A percentile compares a stretch with the other conserved stretches of the same genome.
Evolutionary conservation across 2,329 filamentous ascomycete genomes (phyloP).

Genomic region (Fusarium euwallaceae): DNA sequence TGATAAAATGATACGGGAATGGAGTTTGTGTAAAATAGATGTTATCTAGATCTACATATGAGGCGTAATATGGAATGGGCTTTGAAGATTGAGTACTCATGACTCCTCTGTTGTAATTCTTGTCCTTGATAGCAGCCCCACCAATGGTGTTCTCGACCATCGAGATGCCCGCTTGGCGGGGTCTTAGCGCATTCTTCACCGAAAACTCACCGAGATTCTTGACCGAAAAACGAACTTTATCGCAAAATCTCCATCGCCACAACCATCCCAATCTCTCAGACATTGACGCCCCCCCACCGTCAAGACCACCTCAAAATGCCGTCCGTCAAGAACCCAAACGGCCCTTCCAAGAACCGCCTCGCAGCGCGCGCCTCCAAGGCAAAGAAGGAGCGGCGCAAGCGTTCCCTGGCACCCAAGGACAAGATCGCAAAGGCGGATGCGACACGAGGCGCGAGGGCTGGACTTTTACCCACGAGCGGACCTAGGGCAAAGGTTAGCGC

Average conservation of each 20-base stretch:
- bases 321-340: conserved; percentile 71
- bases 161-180: conserved; percentile 28
- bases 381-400: conserved; percentile 60
- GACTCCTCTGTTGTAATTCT: background rate
- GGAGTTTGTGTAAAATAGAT: conserved; percentile 1
- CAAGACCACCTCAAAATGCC: conserved; percentile 56
- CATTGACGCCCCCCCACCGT: background rate
- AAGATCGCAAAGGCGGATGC: conserved; percentile 59
- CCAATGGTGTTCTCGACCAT: conserved; percentile 29
- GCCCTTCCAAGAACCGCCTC: conserved; percentile 66
- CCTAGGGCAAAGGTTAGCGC: conserved; percentile 64
- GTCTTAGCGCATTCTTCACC: conserved; percentile 24
- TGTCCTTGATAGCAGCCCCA: background rate
- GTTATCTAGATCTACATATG: conserved; percentile 4
- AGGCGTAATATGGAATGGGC: background rate
- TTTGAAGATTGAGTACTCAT: background rate
- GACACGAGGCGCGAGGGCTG: conserved; percentile 64
- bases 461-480: conserved; percentile 68
- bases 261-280: background rate
- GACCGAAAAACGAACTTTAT: conserved; percentile 33
- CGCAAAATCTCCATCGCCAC: conserved; percentile 27
- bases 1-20: background rate
- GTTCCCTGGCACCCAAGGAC: conserved; percentile 52
- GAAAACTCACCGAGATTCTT: conserved; percentile 34
- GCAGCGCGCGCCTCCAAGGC: conserved; percentile 60